These are phyloP conservation scores for Ustilago trichophora DNA, from an alignment of 1,284 basidiomycete species.

Conservation along the genomic window DNA sequence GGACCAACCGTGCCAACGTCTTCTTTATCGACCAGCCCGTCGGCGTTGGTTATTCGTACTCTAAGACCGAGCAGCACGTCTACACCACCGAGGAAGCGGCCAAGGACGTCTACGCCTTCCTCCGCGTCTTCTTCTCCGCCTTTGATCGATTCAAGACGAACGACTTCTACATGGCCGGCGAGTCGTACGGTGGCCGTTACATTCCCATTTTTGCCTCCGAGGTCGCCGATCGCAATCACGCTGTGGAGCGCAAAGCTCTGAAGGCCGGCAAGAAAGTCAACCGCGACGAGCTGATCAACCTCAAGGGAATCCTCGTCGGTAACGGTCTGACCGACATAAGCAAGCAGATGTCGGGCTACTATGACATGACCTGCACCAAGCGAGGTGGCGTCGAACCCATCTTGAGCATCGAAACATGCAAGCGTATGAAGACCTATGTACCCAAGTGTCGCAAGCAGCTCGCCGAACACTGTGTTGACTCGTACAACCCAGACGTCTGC, in stretches of 20 bases:
- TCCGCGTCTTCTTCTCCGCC: conserved; percentile 67
- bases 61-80: conserved; percentile 72
- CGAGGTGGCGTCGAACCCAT: conserved; percentile 40
- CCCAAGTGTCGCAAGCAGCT: conserved; percentile 28
- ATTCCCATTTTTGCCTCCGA: conserved; percentile 82
- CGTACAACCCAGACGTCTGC: conserved; percentile 38
- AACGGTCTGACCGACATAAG: conserved; percentile 69
- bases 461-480: conserved; percentile 33
- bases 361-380: conserved; percentile 57
- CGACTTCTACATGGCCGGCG: conserved; percentile 58
- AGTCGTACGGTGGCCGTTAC: conserved; percentile 74
- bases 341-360: conserved; percentile 51
- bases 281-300: conserved; percentile 71
- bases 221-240: conserved; percentile 79
- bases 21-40: conserved; percentile 79
- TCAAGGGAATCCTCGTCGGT: conserved; percentile 83
- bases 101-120: conserved; percentile 65
- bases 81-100: conserved; percentile 65
- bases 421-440: conserved; percentile 34
- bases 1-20: conserved; percentile 76
- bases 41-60: conserved; percentile 77
- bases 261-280: conserved; percentile 73
- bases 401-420: conserved; percentile 52
- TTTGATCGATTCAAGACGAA: conserved; percentile 62
- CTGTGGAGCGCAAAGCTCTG: conserved; percentile 67